These are phyloP conservation scores for Exophiala mesophila DNA, from an alignment of 2,329 filamentous ascomycete genomes.

Conservation along the genomic window DNA sequence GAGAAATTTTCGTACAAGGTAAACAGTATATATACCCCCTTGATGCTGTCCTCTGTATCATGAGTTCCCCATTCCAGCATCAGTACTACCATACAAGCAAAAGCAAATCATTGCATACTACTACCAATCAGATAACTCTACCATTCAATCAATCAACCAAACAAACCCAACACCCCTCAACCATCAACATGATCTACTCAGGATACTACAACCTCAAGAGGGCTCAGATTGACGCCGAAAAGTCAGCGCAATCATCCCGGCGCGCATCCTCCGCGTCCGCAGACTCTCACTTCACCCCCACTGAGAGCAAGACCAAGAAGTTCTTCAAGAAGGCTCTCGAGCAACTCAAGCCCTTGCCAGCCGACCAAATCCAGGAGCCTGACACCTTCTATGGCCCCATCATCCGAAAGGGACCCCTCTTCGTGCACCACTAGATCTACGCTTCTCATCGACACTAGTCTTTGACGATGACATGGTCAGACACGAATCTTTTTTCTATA, in stretches of 20 bases:
- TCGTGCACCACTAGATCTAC: slow-evolving; percentile 5
- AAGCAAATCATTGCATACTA: background rate
- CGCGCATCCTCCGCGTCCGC: slow-evolving; percentile 14
- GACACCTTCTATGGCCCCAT: slow-evolving; percentile 22
- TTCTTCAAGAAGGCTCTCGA: slow-evolving; percentile 20
- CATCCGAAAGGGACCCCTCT: slow-evolving; percentile 18
- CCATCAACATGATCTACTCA: slow-evolving; percentile 21
- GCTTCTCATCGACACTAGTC: no score
- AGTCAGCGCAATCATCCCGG: slow-evolving; percentile 15
- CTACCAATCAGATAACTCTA: no score
- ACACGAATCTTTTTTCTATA: background rate
- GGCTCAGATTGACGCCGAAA: slow-evolving; percentile 15
- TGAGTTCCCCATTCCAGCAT: slow-evolving; percentile 5
- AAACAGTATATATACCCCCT: slow-evolving; percentile 16
- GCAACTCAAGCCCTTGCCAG: slow-evolving; percentile 11
- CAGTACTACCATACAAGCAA: slow-evolving; percentile 7
- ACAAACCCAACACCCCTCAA: slow-evolving; percentile 5
- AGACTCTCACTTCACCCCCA: slow-evolving; percentile 8
- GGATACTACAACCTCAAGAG: slow-evolving; percentile 22
- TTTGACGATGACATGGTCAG: no score
- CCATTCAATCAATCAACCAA: slow-evolving; percentile 6
- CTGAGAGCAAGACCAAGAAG: slow-evolving; percentile 15
- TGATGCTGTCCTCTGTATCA: background rate
- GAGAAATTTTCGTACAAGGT: slow-evolving; percentile 10
- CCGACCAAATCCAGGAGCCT: slow-evolving; percentile 17